Base-by-base conservation (phyloP, 2,329 filamentous ascomycete genomes). In the Colletotrichum noveboracense region DNA sequence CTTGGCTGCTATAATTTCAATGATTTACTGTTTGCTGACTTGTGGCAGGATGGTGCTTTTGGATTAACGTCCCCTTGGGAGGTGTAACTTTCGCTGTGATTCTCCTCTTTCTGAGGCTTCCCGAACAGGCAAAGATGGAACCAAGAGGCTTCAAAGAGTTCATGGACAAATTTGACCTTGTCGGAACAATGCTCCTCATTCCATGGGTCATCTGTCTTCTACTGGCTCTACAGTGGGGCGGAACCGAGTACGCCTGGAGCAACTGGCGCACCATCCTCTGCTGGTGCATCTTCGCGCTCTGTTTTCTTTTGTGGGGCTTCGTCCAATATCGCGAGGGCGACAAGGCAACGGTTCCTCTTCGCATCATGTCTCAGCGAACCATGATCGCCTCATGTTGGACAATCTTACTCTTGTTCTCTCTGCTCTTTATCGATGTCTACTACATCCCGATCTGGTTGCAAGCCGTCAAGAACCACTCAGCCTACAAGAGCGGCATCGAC, bases 321-420 rank as follows among this genome's bases (percentile, higher is more conserved):
- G 84, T 92, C 4, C 87, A 91, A 78, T 91, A 88, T 86, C 89
- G 89, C 12, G 89, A 90, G 10, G 83, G 86, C 34, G 81, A 87
- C 30, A 87, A 88, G 68, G 66, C 89, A 3, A 92, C 90, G 88
- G 83, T 80, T 71, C 85, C 84, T 80, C 82, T 85, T 12, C 83
- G 82, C n/a, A 85, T 90, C 64, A 87, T 91, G 36, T 88, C 21
- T 6, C 55, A 75, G 10, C 65, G 7, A 14, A 60, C 18, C 6
- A 69, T 69, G 43, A 55, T 43, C 21, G 55, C 56, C 1, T n/a
- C 64, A 8, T 48, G 26, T 6, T 69, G 64, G 56, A 28, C 65
- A 6, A 55, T 67, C 18, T 8, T 56, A 3, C 32, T 74, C 1
- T 14, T 74, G 5, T 66, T 66, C 48, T 71, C 43, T 21, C 26